Evolutionary conservation across 139 green algal genomes (phyloP).

Genomic region (Deuterostichococcus epilithicus): DNA sequence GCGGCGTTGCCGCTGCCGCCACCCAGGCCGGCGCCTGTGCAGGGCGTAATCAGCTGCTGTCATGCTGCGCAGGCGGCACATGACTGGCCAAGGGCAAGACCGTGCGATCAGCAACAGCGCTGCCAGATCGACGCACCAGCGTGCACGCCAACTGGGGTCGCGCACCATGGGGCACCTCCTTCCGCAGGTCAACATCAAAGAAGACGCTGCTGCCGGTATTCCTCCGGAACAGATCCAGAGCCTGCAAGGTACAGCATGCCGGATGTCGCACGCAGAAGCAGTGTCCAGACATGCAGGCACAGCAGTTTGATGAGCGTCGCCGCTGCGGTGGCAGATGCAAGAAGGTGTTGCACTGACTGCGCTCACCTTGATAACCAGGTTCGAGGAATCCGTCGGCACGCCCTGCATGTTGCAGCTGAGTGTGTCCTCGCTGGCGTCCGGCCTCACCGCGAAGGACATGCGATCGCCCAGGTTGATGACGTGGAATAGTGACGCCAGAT

Average conservation of each 20-base stretch:
- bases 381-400: conserved; percentile 88
- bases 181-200: conserved; percentile 85
- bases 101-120: too few species aligned
- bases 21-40: conserved; percentile 84
- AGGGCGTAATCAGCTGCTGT: not conserved
- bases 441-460: conserved; percentile 69
- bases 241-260: too few species aligned
- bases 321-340: too few species aligned
- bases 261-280: too few species aligned
- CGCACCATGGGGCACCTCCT: conserved; percentile 85
- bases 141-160: not conserved
- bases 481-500: conserved; percentile 96
- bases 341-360: not conserved
- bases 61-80: too few species aligned
- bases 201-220: conserved; percentile 69
- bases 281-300: conserved; percentile 6
- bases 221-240: conserved; percentile 77
- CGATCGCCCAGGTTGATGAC: conserved; percentile 93
- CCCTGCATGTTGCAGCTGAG: conserved; percentile 75
- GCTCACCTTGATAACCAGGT: conserved; percentile 89
- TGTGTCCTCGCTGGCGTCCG: conserved; percentile 49
- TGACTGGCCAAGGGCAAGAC: too few species aligned
- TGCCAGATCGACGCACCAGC: not conserved
- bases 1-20: conserved; percentile 95
- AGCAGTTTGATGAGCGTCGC: too few species aligned